Evolutionary conservation across 495 filamentous ascomycete genomes (phyloP).

Genomic region (Astrothelium subdiscretum): DNA sequence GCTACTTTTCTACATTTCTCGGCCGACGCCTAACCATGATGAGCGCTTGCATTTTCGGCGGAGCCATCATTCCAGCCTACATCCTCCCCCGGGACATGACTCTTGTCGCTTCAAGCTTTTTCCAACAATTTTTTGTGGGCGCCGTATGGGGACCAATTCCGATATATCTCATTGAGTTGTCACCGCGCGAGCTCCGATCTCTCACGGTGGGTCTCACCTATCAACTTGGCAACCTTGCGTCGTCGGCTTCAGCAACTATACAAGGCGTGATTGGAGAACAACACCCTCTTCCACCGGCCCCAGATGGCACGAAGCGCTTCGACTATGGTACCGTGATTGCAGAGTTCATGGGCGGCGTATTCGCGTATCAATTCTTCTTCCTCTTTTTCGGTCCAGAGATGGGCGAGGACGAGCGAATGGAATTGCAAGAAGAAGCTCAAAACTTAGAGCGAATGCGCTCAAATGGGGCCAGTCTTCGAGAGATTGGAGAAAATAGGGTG

Average conservation of each 20-base stretch:
- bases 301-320: slow-evolving; percentile 20
- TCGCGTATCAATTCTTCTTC: slow-evolving; percentile 28
- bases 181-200: slow-evolving; percentile 23
- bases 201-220: slow-evolving; percentile 29
- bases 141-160: slow-evolving; percentile 27
- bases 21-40: slow-evolving; percentile 31
- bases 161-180: slow-evolving; percentile 29
- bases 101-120: slow-evolving; percentile 27
- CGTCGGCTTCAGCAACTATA: slow-evolving; percentile 30
- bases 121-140: slow-evolving; percentile 28
- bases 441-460: slow-evolving; percentile 23
- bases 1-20: slow-evolving; percentile 28
- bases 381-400: slow-evolving; percentile 30
- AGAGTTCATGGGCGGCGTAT: slow-evolving; percentile 23
- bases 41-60: slow-evolving; percentile 25
- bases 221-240: slow-evolving; percentile 31
- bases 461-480: slow-evolving; percentile 21
- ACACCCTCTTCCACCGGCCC: slow-evolving; percentile 22
- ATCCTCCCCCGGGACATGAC: slow-evolving; percentile 23
- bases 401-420: slow-evolving; percentile 28
- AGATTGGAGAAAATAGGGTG: slow-evolving; percentile 17
- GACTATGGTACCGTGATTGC: slow-evolving; percentile 28
- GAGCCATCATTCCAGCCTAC: slow-evolving; percentile 26
- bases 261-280: slow-evolving; percentile 29
- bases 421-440: slow-evolving; percentile 20